phyloP scores from a whole-genome alignment of 345 rosid species.

The Arabis hirsuta region DNA sequence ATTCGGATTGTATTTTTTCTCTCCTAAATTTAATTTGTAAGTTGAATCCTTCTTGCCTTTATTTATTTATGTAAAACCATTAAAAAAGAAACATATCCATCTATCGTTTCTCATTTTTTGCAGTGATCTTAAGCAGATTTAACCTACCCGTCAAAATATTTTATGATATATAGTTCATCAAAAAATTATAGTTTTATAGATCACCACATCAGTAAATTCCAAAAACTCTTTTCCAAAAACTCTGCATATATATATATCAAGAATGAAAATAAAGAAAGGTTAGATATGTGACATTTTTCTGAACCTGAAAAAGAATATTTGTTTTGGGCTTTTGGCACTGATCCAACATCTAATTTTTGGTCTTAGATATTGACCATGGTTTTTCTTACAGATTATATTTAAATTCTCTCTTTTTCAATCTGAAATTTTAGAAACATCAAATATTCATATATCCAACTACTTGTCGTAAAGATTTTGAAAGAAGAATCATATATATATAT shows the following conservation, averaged over 20 bases:
- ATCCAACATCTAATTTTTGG: background rate
- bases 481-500: too few relatives aligned
- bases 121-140: background rate
- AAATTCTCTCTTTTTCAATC: background rate
- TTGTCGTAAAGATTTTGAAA: slow-evolving; percentile 5
- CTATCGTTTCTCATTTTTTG: background rate
- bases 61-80: background rate
- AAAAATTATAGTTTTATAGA: background rate
- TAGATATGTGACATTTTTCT: background rate
- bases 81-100: too few relatives aligned
- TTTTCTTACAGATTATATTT: too few relatives aligned
- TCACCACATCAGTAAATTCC: background rate
- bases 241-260: background rate
- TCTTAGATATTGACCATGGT: background rate
- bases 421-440: background rate
- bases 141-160: background rate
- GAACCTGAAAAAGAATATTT: background rate
- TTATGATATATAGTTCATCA: background rate
- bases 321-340: background rate
- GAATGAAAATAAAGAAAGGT: background rate
- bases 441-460: background rate
- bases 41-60: background rate
- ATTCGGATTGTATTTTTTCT: too few relatives aligned
- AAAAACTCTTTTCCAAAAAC: background rate
- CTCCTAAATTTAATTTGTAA: background rate